phyloP scores from a whole-genome alignment of 148 eudicot species.

The Silene conica region DNA sequence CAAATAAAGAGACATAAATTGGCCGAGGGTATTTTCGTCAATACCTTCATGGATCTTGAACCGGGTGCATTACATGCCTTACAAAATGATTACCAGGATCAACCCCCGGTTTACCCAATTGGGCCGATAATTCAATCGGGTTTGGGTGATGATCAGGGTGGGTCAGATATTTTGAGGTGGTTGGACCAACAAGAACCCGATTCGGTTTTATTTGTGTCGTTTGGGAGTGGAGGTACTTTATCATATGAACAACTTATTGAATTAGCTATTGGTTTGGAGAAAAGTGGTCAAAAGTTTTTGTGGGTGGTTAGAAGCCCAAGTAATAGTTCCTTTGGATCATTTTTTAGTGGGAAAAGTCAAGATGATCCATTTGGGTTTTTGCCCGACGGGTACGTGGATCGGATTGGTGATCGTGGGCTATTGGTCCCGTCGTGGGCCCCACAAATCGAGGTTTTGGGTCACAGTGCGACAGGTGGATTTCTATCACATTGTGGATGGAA shows the following conservation, averaged over 20 bases:
- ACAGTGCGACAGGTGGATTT: conserved; percentile 39
- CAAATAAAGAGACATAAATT: conserved; percentile 22
- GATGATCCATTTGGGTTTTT: conserved; percentile 33
- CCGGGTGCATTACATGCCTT: conserved; percentile 32
- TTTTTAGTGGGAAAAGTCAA: conserved; percentile 14
- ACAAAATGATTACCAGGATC: conserved; percentile 18
- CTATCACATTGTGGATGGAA: conserved; percentile 58
- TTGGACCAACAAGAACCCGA: conserved; percentile 38
- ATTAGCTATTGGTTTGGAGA: conserved; percentile 46
- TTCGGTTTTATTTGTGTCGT: conserved; percentile 45
- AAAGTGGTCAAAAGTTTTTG: conserved; percentile 40
- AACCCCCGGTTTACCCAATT: conserved; percentile 37
- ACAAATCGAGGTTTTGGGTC: conserved; percentile 32
- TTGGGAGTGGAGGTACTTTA: conserved; percentile 53
- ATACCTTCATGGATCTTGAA: conserved; percentile 48
- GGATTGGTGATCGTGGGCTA: conserved; percentile 29
- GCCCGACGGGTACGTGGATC: conserved; percentile 38
- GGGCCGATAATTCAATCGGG: conserved; percentile 35
- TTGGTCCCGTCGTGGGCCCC: conserved; percentile 49
- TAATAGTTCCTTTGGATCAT: conserved; percentile 18
- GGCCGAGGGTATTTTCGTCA: conserved; percentile 49
- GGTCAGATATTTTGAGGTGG: conserved; percentile 35
- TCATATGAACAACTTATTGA: conserved; percentile 35
- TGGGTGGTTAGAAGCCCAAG: conserved; percentile 53
- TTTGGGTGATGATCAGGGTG: not conserved